Evolutionary conservation across 1,284 basidiomycete genomes (phyloP), one percentile per base, ranked within the genome.

Genomic region (Rhodotorula sp.): DNA sequence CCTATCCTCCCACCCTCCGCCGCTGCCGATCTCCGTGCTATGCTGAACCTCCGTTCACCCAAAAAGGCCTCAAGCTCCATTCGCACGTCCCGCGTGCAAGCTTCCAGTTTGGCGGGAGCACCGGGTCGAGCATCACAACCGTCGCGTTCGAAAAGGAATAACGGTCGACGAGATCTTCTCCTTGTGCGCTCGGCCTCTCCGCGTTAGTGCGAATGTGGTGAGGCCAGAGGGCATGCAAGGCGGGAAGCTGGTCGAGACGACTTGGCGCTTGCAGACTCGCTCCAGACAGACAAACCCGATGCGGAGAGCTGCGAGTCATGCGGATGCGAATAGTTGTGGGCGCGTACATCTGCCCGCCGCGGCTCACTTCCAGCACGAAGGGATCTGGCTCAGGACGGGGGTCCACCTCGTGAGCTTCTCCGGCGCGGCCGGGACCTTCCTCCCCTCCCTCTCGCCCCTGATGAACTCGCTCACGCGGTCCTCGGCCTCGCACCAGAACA

Each of bases 401-500:
- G 72, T 65, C 78, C 78, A 79, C 58, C 72, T 56, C n/a, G 29
- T n/a, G 51, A 79, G 58, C 62, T 74, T 76, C 50, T 67, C 70
- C 37, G 69, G 58, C 22, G 71, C 68, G 12, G 69, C 53, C 69
- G 27, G 56, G 54, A 27, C n/a, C 67, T 41, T 69, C 7, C 41
- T 36, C 66, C 67, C 64, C 54, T 63, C 73, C 39, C 32, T 39
- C 63, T 62, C 67, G 19, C 59, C 48, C 25, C 50, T 50, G 32
- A 57, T 29, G 27, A 55, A 71, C 88, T 62, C 65, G n/a, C 56
- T 53, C 44, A 92, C 81, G 66, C 88, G 85, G 80, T 89, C 91
- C 84, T 99, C 97, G 1, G 91, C 94, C 82, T 98, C 96, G 81
- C 94, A 97, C 97, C 97, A 99, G 83, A 99, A 99, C 78, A 99